Conservation (phyloP, 768 basidiomycete genomes). For the Suillus brevipes region DNA sequence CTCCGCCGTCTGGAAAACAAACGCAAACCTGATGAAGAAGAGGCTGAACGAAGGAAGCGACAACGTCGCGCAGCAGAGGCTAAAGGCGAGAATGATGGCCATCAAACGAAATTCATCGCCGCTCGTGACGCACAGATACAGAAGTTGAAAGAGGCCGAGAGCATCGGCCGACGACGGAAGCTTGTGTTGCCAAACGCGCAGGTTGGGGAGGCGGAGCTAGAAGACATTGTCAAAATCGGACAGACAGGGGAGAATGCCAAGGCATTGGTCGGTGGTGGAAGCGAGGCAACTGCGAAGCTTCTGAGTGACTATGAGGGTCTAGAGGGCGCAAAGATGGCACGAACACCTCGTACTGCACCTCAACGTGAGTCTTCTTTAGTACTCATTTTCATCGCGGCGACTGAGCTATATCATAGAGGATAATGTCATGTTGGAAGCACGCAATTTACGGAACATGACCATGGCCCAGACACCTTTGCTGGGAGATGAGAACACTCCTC, state of each 20-base stretch:
- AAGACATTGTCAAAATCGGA: conserved; percentile 98
- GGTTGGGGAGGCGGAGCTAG: conserved; percentile 91
- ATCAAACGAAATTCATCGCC: conserved; percentile 94
- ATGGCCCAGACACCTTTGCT: conserved; percentile 90
- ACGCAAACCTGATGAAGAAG: conserved; percentile 90
- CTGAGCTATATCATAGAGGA: conserved; percentile 62
- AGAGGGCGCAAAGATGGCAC: conserved; percentile 84
- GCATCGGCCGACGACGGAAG: conserved; percentile 84
- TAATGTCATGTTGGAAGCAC: conserved; percentile 90
- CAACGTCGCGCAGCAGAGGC: conserved; percentile 67
- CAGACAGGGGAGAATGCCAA: conserved; percentile 88
- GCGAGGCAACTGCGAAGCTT: conserved; percentile 81
- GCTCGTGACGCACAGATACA: conserved; percentile 97
- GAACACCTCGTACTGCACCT: conserved; percentile 92
- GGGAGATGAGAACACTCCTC: conserved; percentile 96
- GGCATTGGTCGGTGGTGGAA: conserved; percentile 77
- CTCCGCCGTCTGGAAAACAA: conserved; percentile 94
- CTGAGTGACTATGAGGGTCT: conserved; percentile 92
- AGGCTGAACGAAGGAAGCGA: conserved; percentile 89
- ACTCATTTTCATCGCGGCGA: conserved; percentile 8
- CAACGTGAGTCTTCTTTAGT: conserved; percentile 65
- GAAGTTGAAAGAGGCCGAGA: conserved; percentile 96
- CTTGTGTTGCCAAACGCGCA: conserved; percentile 86
- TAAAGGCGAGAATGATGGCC: conserved; percentile 57
- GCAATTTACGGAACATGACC: conserved; percentile 93